Evolutionary conservation across 2,329 filamentous ascomycete species (phyloP).

Genomic region (Coniochaeta hoffmannii): DNA sequence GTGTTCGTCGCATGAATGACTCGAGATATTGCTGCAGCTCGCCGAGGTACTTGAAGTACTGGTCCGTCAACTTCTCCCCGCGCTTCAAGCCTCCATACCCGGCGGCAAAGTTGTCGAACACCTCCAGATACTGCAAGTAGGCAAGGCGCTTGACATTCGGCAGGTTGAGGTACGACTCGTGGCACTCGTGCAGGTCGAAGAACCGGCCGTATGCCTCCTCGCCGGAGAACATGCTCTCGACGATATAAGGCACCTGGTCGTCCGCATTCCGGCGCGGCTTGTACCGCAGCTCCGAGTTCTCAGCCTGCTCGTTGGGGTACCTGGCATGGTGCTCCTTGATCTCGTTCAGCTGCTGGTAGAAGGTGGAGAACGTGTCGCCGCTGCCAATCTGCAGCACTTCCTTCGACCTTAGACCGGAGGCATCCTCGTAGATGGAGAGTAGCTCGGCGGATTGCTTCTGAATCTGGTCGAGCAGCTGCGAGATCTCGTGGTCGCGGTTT

Average conservation of each 20-base stretch:
- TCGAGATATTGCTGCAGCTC: constrained; percentile 79
- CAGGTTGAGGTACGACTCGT: constrained; percentile 87
- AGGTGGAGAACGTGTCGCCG: constrained; percentile 82
- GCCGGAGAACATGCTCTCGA: constrained; percentile 90
- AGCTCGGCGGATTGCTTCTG: constrained; percentile 77
- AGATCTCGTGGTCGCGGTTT: constrained; percentile 85
- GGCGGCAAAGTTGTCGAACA: constrained; percentile 79
- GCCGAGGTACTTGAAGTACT: constrained; percentile 85
- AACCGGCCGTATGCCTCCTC: constrained; percentile 92
- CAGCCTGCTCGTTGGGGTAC: constrained; percentile 90
- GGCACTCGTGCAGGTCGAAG: constrained; percentile 76
- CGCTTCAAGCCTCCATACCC: constrained; percentile 69
- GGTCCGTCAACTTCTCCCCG: constrained; percentile 80
- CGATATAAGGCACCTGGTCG: constrained; percentile 55
- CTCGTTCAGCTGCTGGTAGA: constrained; percentile 75
- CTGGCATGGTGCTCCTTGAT: constrained; percentile 83
- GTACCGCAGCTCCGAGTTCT: constrained; percentile 92
- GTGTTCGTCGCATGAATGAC: constrained; percentile 74
- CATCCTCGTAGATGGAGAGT: constrained; percentile 77
- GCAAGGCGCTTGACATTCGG: constrained; percentile 76
- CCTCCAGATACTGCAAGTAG: constrained; percentile 88
- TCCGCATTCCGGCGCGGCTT: constrained; percentile 60
- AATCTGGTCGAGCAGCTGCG: constrained; percentile 79
- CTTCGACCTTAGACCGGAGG: constrained; percentile 59
- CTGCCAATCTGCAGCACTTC: constrained; percentile 80